phyloP scores from a whole-genome alignment of 768 basidiomycete species.

The Kwoniella dendrophila region DNA sequence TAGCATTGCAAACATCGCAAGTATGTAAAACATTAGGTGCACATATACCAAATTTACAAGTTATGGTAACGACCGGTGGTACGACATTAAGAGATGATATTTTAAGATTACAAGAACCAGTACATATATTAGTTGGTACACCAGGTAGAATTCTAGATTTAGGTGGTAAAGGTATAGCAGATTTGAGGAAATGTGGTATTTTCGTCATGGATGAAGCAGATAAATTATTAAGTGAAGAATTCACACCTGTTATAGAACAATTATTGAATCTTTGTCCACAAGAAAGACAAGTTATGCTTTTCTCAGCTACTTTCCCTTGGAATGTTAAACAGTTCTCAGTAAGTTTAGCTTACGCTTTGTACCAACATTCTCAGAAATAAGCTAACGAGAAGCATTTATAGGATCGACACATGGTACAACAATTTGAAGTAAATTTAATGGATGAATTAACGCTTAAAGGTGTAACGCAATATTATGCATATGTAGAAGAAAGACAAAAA shows the following conservation, averaged over 20 bases:
- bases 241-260: slow-evolving; percentile 97
- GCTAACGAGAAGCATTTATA: slow-evolving; percentile 20
- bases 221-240: slow-evolving; percentile 95
- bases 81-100: slow-evolving; percentile 99
- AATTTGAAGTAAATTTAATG: slow-evolving; percentile 99
- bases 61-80: slow-evolving; percentile 99
- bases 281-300: slow-evolving; percentile 95
- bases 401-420: slow-evolving; percentile 76
- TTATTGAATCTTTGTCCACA: slow-evolving; percentile 79
- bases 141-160: slow-evolving; percentile 95
- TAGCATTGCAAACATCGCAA: slow-evolving; percentile 97
- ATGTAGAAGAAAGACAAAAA: slow-evolving; percentile 98
- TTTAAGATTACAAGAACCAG: slow-evolving; percentile 79
- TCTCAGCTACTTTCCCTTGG: slow-evolving; percentile 98
- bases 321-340: slow-evolving; percentile 99
- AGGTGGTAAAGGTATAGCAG: slow-evolving; percentile 87
- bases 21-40: slow-evolving; percentile 97
- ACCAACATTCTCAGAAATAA: neutral
- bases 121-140: slow-evolving; percentile 96
- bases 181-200: slow-evolving; percentile 88
- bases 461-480: slow-evolving; percentile 99
- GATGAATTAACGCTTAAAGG: slow-evolving; percentile 97
- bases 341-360: slow-evolving; percentile 32
- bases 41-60: slow-evolving; percentile 82
- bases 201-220: slow-evolving; percentile 99